Evolutionary conservation across 352 stramenopile genomes (phyloP).

Genomic region (Globisporangium barbulae): DNA sequence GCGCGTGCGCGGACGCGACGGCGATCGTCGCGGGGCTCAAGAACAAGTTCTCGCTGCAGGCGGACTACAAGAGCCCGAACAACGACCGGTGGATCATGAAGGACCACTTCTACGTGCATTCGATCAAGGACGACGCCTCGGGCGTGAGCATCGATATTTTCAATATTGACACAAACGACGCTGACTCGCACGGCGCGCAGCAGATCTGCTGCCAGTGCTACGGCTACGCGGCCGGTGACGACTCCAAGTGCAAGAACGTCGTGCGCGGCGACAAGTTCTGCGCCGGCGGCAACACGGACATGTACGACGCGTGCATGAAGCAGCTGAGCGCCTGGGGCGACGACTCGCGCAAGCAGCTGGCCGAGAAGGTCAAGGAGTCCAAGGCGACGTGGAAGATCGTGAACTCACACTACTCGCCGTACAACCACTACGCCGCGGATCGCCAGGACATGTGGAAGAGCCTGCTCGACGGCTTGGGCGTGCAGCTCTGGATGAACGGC

Average conservation of each 20-base stretch:
- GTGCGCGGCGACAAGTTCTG: constrained; percentile 48
- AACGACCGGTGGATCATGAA: constrained; percentile 78
- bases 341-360: constrained; percentile 64
- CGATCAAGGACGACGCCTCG: constrained; percentile 45
- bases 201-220: constrained; percentile 87
- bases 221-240: constrained; percentile 50
- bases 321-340: constrained; percentile 66
- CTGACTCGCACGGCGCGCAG: constrained; percentile 52
- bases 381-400: constrained; percentile 84
- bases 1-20: constrained; percentile 14
- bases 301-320: constrained; percentile 59
- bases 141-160: constrained; percentile 83
- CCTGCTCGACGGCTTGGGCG: constrained; percentile 35
- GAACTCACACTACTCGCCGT: constrained; percentile 81
- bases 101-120: constrained; percentile 83
- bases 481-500: constrained; percentile 71
- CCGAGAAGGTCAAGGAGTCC: constrained; percentile 43
- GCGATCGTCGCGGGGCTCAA: constrained; percentile 16
- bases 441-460: constrained; percentile 65
- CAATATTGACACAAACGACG: constrained; percentile 83
- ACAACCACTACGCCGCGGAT: constrained; percentile 60
- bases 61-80: constrained; percentile 75
- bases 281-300: constrained; percentile 44
- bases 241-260: constrained; percentile 51
- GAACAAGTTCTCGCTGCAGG: constrained; percentile 70